phyloP scores from a whole-genome alignment of 352 stramenopile genomes.

The Phytopythium delawarense region DNA sequence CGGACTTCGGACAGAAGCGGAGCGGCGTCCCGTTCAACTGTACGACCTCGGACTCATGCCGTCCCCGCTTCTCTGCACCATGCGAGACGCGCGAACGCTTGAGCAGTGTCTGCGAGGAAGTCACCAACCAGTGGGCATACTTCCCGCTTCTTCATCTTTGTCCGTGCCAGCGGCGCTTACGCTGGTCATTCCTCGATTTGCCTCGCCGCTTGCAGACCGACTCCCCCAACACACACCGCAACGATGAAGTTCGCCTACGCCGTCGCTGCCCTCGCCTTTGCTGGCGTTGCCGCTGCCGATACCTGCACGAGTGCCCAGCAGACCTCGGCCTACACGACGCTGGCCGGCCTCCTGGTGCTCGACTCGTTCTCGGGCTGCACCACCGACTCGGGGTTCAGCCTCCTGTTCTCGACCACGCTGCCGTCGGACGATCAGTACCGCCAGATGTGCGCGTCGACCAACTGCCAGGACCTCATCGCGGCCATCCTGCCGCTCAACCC shows the following conservation, averaged over 20 bases:
- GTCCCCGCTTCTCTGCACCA: background rate
- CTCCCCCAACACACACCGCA: background rate
- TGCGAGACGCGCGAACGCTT: background rate
- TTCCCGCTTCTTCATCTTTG: background rate
- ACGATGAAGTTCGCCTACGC: background rate
- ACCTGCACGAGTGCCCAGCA: constrained; percentile 1
- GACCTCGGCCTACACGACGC: constrained; percentile 2
- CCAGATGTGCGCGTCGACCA: constrained; percentile 13
- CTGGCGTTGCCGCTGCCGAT: background rate
- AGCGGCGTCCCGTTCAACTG: background rate
- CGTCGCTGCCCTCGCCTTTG: background rate
- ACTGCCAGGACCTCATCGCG: constrained; percentile 8
- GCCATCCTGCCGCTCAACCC: constrained; percentile 6
- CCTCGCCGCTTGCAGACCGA: background rate
- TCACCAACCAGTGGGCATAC: background rate
- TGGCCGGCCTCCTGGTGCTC: background rate
- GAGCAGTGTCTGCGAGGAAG: background rate
- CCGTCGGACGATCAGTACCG: constrained; percentile 8
- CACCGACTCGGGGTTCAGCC: constrained; percentile 6
- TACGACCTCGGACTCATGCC: background rate
- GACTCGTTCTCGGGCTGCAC: constrained; percentile 2
- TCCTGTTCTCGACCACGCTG: constrained; percentile 7
- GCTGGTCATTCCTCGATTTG: background rate
- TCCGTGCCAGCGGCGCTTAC: no score
- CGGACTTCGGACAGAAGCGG: background rate